Percentiles rank a stretch among this genome's conserved stretches.
Conservation (phyloP, 73 alveolate genomes). For the Symbiodinium pilosum region DNA sequence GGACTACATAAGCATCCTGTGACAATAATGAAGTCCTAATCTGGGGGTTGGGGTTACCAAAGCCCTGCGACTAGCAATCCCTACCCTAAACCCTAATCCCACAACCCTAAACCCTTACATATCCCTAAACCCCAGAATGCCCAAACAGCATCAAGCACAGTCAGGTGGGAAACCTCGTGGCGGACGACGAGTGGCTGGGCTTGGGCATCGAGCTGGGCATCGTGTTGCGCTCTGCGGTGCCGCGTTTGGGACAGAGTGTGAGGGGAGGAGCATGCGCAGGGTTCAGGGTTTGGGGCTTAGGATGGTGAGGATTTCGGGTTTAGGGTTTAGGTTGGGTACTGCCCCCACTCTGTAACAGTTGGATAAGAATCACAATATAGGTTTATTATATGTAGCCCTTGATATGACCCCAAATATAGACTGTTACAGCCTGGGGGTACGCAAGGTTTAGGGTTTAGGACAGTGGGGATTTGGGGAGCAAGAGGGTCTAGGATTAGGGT, state of each 20-base stretch:
- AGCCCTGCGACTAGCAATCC: no score
- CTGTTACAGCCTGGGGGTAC: background rate
- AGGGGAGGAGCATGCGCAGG: background rate
- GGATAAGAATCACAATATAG: no score
- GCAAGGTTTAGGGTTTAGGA: background rate
- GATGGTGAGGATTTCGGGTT: background rate
- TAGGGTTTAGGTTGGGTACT: background rate
- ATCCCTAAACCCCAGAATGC: background rate
- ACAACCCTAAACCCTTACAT: background rate
- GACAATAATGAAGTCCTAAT: no score
- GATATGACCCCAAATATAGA: no score
- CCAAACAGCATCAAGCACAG: background rate
- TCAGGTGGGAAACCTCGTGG: background rate
- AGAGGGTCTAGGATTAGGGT: no score
- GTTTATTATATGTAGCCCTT: no score
- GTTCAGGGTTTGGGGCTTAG: background rate
- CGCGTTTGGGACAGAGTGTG: background rate
- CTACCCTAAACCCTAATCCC: conserved; percentile 1
- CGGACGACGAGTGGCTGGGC: conserved; percentile 20
- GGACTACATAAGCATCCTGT: no score
- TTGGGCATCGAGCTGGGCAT: background rate
- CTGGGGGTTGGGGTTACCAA: no score
- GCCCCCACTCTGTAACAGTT: no score
- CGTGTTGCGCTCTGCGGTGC: conserved; percentile 14
- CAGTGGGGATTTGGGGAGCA: background rate